phyloP scores from a whole-genome alignment of 78 protist species.

The Dictyostelium firmibasis region DNA sequence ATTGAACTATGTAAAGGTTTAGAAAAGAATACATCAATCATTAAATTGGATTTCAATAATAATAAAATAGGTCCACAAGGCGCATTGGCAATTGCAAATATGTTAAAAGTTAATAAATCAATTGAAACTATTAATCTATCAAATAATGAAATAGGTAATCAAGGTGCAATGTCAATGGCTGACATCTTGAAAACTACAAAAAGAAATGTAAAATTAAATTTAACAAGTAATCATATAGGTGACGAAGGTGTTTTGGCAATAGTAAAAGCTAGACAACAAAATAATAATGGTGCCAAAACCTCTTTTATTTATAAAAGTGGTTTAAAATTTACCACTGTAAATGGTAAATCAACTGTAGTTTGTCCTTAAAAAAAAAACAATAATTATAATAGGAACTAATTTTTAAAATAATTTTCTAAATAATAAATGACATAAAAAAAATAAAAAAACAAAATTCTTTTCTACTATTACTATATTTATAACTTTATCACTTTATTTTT shows the following conservation, averaged over 20 bases:
- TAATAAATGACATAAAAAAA: background rate
- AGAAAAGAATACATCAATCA: background rate
- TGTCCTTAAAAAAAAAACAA: background rate
- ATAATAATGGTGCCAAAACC: conserved; percentile 6
- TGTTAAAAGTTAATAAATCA: background rate
- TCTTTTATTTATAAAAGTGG: conserved; percentile 60
- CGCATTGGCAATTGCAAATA: conserved; percentile 28
- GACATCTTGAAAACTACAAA: conserved; percentile 10
- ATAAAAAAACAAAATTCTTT: background rate
- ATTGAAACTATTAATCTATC: conserved; percentile 16
- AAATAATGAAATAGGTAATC: conserved; percentile 59
- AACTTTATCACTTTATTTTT: background rate
- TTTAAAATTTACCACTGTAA: conserved; percentile 11
- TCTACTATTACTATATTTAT: background rate
- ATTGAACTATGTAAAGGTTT: conserved; percentile 1
- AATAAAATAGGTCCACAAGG: conserved; percentile 51
- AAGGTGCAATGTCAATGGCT: conserved; percentile 52
- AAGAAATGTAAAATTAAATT: conserved; percentile 19
- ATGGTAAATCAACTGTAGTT: conserved; percentile 51
- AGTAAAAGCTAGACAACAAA: conserved; percentile 41
- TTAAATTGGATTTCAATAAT: conserved; percentile 12
- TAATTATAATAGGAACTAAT: no score
- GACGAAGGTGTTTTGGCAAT: conserved; percentile 61
- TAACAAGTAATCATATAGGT: conserved; percentile 30
- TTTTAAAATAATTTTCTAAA: no score